phyloP scores from a whole-genome alignment of 345 rosid species.

The Eucalyptus coolabah region DNA sequence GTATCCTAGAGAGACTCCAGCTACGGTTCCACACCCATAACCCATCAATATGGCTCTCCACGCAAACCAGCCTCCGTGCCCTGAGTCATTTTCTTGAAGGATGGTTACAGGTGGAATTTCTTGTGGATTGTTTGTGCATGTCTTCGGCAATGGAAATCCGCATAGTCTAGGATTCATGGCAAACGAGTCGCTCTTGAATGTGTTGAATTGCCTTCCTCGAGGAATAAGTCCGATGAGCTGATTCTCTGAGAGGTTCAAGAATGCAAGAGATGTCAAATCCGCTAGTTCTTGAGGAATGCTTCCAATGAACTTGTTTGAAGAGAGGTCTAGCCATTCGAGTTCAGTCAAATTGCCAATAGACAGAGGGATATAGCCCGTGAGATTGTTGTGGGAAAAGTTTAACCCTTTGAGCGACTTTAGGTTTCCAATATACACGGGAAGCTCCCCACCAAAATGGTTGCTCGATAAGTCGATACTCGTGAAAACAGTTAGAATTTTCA shows the following conservation, averaged over 20 bases:
- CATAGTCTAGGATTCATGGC: background rate
- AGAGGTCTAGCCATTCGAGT: background rate
- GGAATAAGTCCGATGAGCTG: background rate
- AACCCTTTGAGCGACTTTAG: background rate
- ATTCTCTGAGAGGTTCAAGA: background rate
- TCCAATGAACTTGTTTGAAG: background rate
- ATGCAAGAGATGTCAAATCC: background rate
- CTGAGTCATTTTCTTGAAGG: background rate
- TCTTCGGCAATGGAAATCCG: background rate
- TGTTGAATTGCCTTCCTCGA: background rate
- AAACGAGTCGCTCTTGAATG: background rate
- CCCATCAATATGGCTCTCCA: background rate
- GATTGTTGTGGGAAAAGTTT: background rate
- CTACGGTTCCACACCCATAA: background rate
- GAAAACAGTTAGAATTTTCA: background rate
- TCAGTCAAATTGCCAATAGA: background rate
- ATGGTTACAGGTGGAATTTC: background rate
- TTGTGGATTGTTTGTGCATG: background rate
- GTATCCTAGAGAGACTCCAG: background rate
- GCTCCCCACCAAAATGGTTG: background rate
- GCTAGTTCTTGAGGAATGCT: background rate
- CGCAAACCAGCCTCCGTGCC: background rate
- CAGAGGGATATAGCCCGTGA: fast-evolving
- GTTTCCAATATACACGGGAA: background rate
- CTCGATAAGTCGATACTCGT: background rate